These are phyloP conservation scores for Plasmodium vinckei DNA, from an alignment of 169 alveolate genomes.

Conservation along the genomic window DNA sequence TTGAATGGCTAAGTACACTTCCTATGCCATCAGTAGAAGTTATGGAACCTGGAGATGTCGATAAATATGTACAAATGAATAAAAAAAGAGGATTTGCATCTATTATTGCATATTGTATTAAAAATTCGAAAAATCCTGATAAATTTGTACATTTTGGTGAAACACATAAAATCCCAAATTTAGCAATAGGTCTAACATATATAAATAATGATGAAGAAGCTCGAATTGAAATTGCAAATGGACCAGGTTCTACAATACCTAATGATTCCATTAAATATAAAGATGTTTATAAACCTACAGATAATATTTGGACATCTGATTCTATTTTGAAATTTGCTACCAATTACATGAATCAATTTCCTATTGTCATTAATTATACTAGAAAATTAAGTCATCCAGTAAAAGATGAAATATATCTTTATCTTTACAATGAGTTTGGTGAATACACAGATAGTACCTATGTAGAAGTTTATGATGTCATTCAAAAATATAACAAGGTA, in stretches of 20 bases:
- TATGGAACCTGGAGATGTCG: conserved; percentile 41
- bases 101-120: conserved; percentile 63
- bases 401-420: conserved; percentile 43
- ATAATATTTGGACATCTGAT: conserved; percentile 50
- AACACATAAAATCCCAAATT: conserved; percentile 46
- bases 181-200: conserved; percentile 60
- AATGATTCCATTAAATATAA: conserved; percentile 22
- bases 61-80: conserved; percentile 57
- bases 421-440: conserved; percentile 20
- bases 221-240: conserved; percentile 56
- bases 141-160: conserved; percentile 75
- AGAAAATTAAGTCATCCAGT: conserved; percentile 11
- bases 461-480: conserved; percentile 26
- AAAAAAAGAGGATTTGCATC: conserved; percentile 72
- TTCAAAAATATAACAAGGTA: conserved; percentile 36
- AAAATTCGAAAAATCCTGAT: conserved; percentile 38
- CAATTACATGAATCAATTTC: conserved; percentile 64
- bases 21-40: conserved; percentile 64
- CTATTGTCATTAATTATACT: conserved; percentile 40
- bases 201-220: conserved; percentile 23
- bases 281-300: conserved; percentile 33
- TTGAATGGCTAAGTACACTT: conserved; percentile 45
- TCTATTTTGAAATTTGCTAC: conserved; percentile 25
- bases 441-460: conserved; percentile 47
- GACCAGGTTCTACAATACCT: conserved; percentile 69